A percentile compares a stretch with the other conserved stretches of the same genome.
phyloP scores from a whole-genome alignment of 768 basidiomycete species.

The Boletus subparvulus region DNA sequence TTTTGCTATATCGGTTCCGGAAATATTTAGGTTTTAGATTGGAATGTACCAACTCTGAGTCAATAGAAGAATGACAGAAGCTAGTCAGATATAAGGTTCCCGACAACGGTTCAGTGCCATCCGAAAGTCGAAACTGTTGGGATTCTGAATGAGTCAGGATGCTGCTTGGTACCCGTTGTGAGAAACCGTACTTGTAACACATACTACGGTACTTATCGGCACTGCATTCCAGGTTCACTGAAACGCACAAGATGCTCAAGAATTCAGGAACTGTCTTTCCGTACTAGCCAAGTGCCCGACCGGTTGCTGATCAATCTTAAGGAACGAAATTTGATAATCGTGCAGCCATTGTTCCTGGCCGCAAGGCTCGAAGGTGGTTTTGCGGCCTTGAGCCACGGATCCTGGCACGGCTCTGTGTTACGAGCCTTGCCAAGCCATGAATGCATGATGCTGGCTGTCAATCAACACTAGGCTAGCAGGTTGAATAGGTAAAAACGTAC shows the following conservation, averaged over 20 bases:
- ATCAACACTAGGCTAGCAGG: not conserved
- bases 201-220: too few relatives aligned
- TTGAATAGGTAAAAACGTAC: not conserved
- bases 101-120: not conserved
- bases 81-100: not conserved
- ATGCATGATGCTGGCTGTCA: not conserved
- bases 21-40: not conserved
- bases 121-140: not conserved
- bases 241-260: too few relatives aligned
- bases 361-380: not conserved
- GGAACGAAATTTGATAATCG: not conserved
- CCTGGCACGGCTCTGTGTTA: not conserved
- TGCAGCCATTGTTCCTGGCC: not conserved
- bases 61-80: not conserved
- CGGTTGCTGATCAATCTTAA: not conserved
- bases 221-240: not conserved
- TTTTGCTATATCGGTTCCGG: not conserved
- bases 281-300: not conserved
- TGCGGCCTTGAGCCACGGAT: not conserved
- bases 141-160: not conserved
- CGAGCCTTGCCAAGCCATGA: not conserved
- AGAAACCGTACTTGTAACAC: not conserved
- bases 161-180: too few relatives aligned
- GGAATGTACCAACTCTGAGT: slow-evolving; percentile 2
- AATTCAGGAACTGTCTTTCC: not conserved